Conservation (phyloP, 805 yeast genomes). For the Saccharomycopsis sp. region DNA sequence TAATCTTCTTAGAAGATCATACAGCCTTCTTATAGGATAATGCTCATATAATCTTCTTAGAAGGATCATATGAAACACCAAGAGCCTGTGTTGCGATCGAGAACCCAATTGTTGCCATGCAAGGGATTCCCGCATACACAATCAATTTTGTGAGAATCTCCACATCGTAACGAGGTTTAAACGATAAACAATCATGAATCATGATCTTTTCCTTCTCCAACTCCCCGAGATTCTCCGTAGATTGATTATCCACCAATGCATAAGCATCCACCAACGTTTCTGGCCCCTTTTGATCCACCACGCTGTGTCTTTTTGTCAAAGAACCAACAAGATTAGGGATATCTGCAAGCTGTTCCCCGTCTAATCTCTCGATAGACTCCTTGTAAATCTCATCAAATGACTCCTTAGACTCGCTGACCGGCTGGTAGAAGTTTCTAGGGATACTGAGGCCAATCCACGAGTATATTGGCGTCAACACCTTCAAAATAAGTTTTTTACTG, state of each 20-base stretch:
- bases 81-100: conserved; percentile 24
- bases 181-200: conserved; percentile 39
- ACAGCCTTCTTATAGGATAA: too few relatives aligned
- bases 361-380: conserved; percentile 8
- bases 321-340: neutral
- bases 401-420: conserved; percentile 30
- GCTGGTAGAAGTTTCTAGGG: conserved; percentile 34
- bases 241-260: neutral
- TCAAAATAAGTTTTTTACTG: conserved; percentile 61
- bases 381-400: conserved; percentile 23
- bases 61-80: conserved; percentile 15
- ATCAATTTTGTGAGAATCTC: conserved; percentile 71
- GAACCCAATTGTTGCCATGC: conserved; percentile 38
- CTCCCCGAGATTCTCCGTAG: conserved; percentile 22
- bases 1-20: too few relatives aligned
- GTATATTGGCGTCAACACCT: conserved; percentile 55
- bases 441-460: conserved; percentile 32
- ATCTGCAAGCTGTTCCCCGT: neutral
- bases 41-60: neutral
- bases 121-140: conserved; percentile 77
- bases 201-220: conserved; percentile 23
- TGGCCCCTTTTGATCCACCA: conserved; percentile 13
- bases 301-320: conserved; percentile 8
- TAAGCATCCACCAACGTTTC: neutral
- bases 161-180: conserved; percentile 59